Evolutionary conservation across 441 rosid genomes (phyloP).

Genomic region (Adansonia grandidieri): DNA sequence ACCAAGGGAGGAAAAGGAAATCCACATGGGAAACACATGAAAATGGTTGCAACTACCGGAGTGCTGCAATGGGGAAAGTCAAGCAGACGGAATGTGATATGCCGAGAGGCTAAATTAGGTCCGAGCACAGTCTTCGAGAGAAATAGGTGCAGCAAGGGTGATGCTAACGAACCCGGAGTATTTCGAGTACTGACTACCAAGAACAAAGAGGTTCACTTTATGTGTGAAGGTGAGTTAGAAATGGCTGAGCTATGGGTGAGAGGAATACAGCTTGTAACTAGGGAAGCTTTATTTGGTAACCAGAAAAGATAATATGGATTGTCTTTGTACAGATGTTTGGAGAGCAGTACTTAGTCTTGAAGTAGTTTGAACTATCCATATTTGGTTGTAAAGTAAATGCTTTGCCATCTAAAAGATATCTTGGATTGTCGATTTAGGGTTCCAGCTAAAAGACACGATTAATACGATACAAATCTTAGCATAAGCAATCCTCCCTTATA

Average conservation of each 20-base stretch:
- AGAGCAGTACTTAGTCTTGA: constrained; percentile 43
- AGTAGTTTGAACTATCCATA: constrained; percentile 26
- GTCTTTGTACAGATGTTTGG: neutral
- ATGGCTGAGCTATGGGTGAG: constrained; percentile 89
- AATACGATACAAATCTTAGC: neutral
- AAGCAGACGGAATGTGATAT: constrained; percentile 58
- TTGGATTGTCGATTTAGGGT: neutral
- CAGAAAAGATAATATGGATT: constrained; percentile 5
- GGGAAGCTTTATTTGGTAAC: constrained; percentile 47
- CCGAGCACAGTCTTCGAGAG: constrained; percentile 53
- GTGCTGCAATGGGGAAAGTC: constrained; percentile 87
- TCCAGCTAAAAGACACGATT: neutral
- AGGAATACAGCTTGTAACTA: constrained; percentile 80
- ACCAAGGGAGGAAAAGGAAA: constrained; percentile 84
- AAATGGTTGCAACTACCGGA: constrained; percentile 59
- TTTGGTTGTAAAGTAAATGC: constrained; percentile 41
- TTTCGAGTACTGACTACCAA: constrained; percentile 70
- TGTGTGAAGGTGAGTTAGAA: constrained; percentile 76
- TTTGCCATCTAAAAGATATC: neutral
- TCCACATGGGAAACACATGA: constrained; percentile 64
- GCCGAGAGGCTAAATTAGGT: constrained; percentile 68
- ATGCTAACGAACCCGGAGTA: constrained; percentile 54
- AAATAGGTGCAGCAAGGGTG: constrained; percentile 53
- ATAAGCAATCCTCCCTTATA: no score
- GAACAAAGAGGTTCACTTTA: constrained; percentile 83